Base-by-base conservation (phyloP, 495 filamentous ascomycete species). In the Hypoxylon fragiforme region DNA sequence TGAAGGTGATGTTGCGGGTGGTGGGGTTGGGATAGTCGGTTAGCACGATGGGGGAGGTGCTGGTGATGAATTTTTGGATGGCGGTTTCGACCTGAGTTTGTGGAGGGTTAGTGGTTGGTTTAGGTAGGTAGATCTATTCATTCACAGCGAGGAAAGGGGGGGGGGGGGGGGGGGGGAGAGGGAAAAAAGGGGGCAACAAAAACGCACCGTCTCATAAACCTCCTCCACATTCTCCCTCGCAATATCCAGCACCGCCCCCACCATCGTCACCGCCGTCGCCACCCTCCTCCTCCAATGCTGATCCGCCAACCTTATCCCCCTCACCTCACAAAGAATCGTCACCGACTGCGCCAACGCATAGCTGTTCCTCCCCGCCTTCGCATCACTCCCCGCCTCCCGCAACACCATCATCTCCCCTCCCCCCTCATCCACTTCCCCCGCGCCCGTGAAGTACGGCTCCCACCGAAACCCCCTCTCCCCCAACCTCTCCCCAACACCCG, bases 381-480 rank as follows among this genome's bases (percentile, higher is more conserved):
- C 65, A 45, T 70, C 66, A 28, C 59, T 70, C 12, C 68, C 68
- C 7, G 68, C 68, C 57, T 70, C 68, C 0, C 51, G 45, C 2
- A 68, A 40, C 20, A 54, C 61, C 34, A 67, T 51, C 1, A n/a
- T n/a, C n/a, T n/a, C n/a, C n/a, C n/a, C n/a, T n/a, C 49, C 49
- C 14, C 20, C 22, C 3, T 49, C 49, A n/a, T 18, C 22, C 3
- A 40, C 19, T 14, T 30, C 49, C 7, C n/a, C 49, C 3, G 43
- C 22, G 2, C 53, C 55, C n/a, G 67, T 70, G 30, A 70, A 62
- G 24, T 70, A 70, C 11, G 66, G 64, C 16, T 70, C 68, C 66
- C 63, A 66, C 7, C 68, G 54, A 20, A 69, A 64, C 7, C 63
- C 66, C 30, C 44, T 52, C 4, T 37, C 39, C 19, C 36, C 55